Evolutionary conservation across 805 yeast species (phyloP).

Genomic region (Yarrowia osloensis): DNA sequence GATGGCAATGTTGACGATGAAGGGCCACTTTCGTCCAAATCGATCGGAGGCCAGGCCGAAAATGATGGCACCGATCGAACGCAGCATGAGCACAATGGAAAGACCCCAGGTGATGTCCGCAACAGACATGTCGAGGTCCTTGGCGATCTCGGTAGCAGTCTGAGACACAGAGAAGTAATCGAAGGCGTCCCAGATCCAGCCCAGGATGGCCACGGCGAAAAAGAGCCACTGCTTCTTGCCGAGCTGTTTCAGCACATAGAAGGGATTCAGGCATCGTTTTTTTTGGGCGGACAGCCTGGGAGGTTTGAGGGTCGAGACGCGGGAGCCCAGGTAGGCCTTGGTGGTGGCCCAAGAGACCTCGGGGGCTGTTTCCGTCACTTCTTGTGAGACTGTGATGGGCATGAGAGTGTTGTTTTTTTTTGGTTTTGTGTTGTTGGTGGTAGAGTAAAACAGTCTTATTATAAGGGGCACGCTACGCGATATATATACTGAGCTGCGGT

Average conservation of each 20-base stretch:
- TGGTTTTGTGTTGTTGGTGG: background rate
- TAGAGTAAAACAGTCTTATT: background rate
- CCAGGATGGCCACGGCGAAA: slow-evolving; percentile 59
- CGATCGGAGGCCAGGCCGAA: slow-evolving; percentile 65
- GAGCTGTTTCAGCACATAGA: slow-evolving; percentile 55
- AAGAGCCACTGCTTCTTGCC: slow-evolving; percentile 60
- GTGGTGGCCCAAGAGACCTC: slow-evolving; percentile 37
- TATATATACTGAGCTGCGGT: background rate
- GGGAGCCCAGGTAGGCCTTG: slow-evolving; percentile 40
- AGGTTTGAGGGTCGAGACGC: slow-evolving; percentile 42
- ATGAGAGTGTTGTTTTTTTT: background rate
- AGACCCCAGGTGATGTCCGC: slow-evolving; percentile 70
- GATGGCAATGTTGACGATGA: slow-evolving; percentile 52
- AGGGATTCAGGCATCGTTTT: slow-evolving; percentile 54
- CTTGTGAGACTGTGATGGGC: slow-evolving; percentile 25
- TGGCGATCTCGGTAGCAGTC: slow-evolving; percentile 55
- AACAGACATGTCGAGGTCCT: slow-evolving; percentile 48
- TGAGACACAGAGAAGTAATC: slow-evolving; percentile 68
- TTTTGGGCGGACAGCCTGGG: slow-evolving; percentile 34
- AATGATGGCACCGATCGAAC: slow-evolving; percentile 68
- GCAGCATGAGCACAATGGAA: slow-evolving; percentile 68
- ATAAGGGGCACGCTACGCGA: background rate
- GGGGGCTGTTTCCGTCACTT: slow-evolving; percentile 33
- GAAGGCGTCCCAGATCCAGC: slow-evolving; percentile 74
- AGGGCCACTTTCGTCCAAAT: slow-evolving; percentile 71